Evolutionary conservation across 208 protist species (phyloP).

Genomic region (Sergeia podlipaevii): DNA sequence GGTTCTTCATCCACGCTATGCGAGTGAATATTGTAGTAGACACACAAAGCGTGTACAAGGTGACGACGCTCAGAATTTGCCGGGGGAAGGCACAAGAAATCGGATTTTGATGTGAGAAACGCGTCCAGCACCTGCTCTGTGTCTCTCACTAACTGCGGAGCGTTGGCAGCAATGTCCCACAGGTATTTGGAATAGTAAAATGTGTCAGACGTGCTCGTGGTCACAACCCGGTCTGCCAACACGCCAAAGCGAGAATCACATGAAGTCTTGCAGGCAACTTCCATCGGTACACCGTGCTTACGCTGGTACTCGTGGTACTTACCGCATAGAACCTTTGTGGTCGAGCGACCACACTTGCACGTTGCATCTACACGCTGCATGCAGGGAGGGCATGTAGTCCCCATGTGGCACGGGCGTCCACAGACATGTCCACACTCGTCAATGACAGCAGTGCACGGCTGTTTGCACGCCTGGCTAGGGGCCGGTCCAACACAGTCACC

Average conservation of each 20-base stretch:
- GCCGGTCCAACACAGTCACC: conserved; percentile 41
- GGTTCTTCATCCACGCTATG: conserved; percentile 49
- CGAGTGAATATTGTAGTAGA: conserved; percentile 55
- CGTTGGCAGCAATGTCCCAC: conserved; percentile 31
- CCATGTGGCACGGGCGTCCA: conserved; percentile 50
- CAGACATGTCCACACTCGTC: conserved; percentile 59
- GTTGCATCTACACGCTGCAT: conserved; percentile 17
- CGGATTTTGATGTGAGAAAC: conserved; percentile 32
- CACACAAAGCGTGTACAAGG: conserved; percentile 48
- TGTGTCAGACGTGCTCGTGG: too few species aligned
- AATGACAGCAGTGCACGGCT: conserved; percentile 32
- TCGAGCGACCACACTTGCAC: conserved; percentile 52
- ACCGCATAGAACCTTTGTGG: too few species aligned
- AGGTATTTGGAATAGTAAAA: conserved; percentile 57
- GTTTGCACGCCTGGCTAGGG: conserved; percentile 27
- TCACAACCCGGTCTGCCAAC: conserved; percentile 10
- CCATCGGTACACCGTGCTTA: too few species aligned
- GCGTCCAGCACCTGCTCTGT: conserved; percentile 35
- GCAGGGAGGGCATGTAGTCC: too few species aligned
- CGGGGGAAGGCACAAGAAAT: conserved; percentile 36
- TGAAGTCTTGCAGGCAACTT: too few species aligned
- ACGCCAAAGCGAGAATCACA: conserved; percentile 32
- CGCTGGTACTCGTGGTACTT: too few species aligned
- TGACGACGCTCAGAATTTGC: conserved; percentile 33
- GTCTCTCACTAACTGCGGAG: conserved; percentile 16